phyloP scores from a whole-genome alignment of 441 rosid species.

The Geranium incanum region DNA sequence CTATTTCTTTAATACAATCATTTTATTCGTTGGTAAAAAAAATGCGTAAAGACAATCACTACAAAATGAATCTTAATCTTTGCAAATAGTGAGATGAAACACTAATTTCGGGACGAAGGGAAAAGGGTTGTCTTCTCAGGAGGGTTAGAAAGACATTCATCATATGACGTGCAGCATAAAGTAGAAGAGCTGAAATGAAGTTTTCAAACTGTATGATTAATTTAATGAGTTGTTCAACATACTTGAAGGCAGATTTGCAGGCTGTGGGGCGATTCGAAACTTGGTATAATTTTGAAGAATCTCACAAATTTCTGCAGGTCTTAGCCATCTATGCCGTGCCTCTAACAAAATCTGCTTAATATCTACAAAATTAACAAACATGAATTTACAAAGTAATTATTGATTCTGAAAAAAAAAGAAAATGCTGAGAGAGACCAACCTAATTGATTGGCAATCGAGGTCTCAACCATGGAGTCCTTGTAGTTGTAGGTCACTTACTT shows the following conservation, averaged over 20 bases:
- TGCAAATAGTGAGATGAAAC: too few relatives aligned
- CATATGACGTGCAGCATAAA: background rate
- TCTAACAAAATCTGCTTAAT: slow-evolving; percentile 63
- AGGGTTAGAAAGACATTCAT: background rate
- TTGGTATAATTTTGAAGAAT: slow-evolving; percentile 54
- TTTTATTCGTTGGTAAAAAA: too few relatives aligned
- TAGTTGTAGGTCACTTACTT: too few relatives aligned
- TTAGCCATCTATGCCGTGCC: slow-evolving; percentile 83
- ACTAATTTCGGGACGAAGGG: too few relatives aligned
- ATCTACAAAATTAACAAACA: slow-evolving; percentile 35
- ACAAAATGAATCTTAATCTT: too few relatives aligned
- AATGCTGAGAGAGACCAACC: too few relatives aligned
- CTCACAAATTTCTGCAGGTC: slow-evolving; percentile 92
- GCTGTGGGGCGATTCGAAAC: slow-evolving; percentile 63
- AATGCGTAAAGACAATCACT: too few relatives aligned
- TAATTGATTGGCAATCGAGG: too few relatives aligned
- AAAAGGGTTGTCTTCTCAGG: too few relatives aligned
- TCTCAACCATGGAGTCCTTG: too few relatives aligned
- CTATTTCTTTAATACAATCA: too few relatives aligned
- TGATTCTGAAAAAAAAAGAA: background rate
- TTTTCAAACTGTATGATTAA: background rate
- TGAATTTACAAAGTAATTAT: too few relatives aligned
- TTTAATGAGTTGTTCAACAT: slow-evolving; percentile 17
- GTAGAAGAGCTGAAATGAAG: background rate
- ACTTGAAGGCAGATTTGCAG: slow-evolving; percentile 66